Conservation (phyloP, 768 basidiomycete species). For the Rhodotorula graminis region DNA sequence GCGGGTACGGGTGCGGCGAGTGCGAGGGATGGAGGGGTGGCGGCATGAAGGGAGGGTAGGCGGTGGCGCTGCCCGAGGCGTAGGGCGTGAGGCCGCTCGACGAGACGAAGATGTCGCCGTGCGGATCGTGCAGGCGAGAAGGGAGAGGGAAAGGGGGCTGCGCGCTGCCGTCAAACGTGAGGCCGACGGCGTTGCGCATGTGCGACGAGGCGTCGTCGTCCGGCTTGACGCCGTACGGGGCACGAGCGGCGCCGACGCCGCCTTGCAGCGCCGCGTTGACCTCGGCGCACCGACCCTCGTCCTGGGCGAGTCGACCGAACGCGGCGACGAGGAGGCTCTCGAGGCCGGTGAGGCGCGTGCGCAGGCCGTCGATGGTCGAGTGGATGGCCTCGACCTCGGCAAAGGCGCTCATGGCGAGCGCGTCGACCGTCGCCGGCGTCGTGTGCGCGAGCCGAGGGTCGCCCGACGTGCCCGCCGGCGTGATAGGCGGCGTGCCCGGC, state of each 20-base stretch:
- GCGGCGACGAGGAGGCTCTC: background rate
- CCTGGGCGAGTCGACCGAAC: background rate
- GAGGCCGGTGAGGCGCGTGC: background rate
- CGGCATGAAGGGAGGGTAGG: background rate
- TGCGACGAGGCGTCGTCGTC: too few species aligned
- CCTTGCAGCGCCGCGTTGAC: background rate
- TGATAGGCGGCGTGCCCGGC: too few species aligned
- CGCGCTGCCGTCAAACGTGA: too few species aligned
- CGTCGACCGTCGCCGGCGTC: background rate
- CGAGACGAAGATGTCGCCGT: background rate
- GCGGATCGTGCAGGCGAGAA: background rate
- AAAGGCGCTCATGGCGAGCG: background rate
- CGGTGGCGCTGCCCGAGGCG: background rate
- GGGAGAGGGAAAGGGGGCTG: too few species aligned
- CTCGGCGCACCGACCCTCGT: background rate
- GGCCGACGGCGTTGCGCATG: too few species aligned
- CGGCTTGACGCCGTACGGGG: background rate
- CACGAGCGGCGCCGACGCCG: background rate
- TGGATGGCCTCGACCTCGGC: conserved; percentile 1
- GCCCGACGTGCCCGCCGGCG: too few species aligned
- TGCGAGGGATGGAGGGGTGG: too few species aligned
- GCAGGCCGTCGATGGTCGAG: background rate
- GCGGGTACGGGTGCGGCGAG: background rate
- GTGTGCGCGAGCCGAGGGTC: background rate
- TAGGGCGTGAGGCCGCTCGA: background rate